Conservation (phyloP, 768 basidiomycete species). For the Calocybe gangraenosa region DNA sequence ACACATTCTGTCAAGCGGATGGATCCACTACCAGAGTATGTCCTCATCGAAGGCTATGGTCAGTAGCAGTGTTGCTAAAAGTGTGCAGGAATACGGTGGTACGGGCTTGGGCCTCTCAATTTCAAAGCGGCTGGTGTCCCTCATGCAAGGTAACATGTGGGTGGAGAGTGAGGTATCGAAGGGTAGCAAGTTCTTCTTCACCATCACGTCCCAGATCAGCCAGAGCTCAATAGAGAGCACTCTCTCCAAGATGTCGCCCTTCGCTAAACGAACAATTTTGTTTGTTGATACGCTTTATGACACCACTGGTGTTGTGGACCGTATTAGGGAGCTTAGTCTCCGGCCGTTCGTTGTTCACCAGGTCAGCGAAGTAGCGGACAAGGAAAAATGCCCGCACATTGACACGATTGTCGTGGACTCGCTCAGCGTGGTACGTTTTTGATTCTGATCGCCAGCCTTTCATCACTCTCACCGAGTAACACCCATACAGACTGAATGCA, state of each 20-base stretch:
- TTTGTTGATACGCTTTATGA: constrained; percentile 87
- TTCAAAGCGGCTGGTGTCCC: constrained; percentile 91
- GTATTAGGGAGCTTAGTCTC: constrained; percentile 77
- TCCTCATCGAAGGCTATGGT: constrained; percentile 17
- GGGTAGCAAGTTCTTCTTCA: constrained; percentile 96
- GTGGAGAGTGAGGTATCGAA: constrained; percentile 92
- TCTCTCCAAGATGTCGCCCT: constrained; percentile 78
- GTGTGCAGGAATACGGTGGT: constrained; percentile 85
- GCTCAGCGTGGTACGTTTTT: constrained; percentile 62
- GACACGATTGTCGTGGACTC: constrained; percentile 97
- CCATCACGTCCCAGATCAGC: constrained; percentile 83
- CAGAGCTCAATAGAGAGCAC: constrained; percentile 70
- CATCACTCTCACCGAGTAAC: constrained; percentile 3
- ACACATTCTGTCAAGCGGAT: constrained; percentile 98
- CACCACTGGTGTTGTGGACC: constrained; percentile 66
- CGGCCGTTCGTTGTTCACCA: constrained; percentile 72
- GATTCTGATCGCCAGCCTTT: background rate
- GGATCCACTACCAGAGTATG: constrained; percentile 92
- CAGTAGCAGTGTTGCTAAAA: constrained; percentile 4
- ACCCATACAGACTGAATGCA: constrained; percentile 66
- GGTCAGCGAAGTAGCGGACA: constrained; percentile 77
- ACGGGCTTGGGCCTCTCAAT: constrained; percentile 96
- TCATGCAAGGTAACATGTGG: constrained; percentile 99
- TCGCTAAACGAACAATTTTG: constrained; percentile 83
- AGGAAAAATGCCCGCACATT: constrained; percentile 80